Evolutionary conservation across 495 filamentous ascomycete genomes (phyloP), one percentile per base, ranked within the genome.

Genomic region (Venustampulla echinocandica): DNA sequence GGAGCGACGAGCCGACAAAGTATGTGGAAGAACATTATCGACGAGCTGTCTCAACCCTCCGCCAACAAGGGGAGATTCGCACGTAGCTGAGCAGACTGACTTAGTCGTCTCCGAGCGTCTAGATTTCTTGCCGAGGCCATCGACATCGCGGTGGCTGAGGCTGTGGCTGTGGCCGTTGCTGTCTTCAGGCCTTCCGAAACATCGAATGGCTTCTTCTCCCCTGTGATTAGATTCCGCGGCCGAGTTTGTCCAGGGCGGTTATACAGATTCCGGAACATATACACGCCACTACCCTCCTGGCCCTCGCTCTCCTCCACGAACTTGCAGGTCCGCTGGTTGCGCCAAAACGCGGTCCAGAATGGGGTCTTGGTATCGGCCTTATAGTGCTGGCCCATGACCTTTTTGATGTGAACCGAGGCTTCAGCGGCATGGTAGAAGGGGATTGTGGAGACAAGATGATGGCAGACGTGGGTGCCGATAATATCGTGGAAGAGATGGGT

Each of bases 401-500:
- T 69, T 58, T 76, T 74, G 60, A 85, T 78, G 35, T 78, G 78
- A 35, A 76, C 65, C n/a, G 78, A 78, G 24, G 81, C 81, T 65
- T 83, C 78, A 47, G 81, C 81, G 41, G 81, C 80, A 47, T 82
- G 68, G 68, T 85, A 84, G 65, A 84, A 84, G 22, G 81, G 81
- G 49, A 84, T 84, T 43, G 70, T 73, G 50, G 70, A 72, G 58
- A 84, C 70, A 44, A 79, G 71, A 65, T 84, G 81, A 63, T 85
- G 81, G 38, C 81, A 67, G 54, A 85, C 81, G 63, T 84, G 81
- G 49, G 79, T 81, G 59, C 83, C 81, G 49, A 83, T 78, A 60
- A 84, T 83, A 52, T 80, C 78, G 65, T 85, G 81, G 65, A 85
- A 75, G 58, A 85, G 72, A 44, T 78, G 74, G 40, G 77, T 77